Evolutionary conservation across 352 stramenopile genomes (phyloP).

Genomic region (Pythium catenulatum): DNA sequence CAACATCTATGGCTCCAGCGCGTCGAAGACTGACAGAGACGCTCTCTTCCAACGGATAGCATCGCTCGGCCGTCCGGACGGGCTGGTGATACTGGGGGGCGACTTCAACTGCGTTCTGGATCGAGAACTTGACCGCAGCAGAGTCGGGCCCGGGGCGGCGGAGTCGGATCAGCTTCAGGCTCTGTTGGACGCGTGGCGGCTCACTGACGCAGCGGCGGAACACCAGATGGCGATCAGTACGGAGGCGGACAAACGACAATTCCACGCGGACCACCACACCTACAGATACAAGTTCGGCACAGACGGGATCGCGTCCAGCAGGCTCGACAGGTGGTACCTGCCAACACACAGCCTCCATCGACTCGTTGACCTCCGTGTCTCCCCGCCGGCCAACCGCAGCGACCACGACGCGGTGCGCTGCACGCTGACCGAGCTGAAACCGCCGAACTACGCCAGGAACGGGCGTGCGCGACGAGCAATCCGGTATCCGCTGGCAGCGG

Average conservation of each 20-base stretch:
- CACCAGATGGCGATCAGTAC: background rate
- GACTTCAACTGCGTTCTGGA: conserved; percentile 19
- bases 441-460: too few species aligned
- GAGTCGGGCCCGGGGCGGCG: too few species aligned
- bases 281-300: background rate
- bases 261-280: background rate
- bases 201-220: background rate
- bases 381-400: too few species aligned
- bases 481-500: too few species aligned
- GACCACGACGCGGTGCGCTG: too few species aligned
- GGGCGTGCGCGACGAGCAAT: too few species aligned
- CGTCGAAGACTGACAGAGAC: background rate
- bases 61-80: background rate
- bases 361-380: too few species aligned
- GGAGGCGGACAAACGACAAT: background rate
- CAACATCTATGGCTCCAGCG: background rate
- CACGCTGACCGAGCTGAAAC: too few species aligned
- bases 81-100: background rate
- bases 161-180: background rate
- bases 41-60: background rate
- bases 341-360: too few species aligned
- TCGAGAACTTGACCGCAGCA: conserved; percentile 1
- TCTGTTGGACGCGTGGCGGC: background rate
- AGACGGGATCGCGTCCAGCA: too few species aligned
- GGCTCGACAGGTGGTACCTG: too few species aligned